Evolutionary conservation across 2,329 filamentous ascomycete genomes (phyloP).

Genomic region (Huntiella moniliformis): DNA sequence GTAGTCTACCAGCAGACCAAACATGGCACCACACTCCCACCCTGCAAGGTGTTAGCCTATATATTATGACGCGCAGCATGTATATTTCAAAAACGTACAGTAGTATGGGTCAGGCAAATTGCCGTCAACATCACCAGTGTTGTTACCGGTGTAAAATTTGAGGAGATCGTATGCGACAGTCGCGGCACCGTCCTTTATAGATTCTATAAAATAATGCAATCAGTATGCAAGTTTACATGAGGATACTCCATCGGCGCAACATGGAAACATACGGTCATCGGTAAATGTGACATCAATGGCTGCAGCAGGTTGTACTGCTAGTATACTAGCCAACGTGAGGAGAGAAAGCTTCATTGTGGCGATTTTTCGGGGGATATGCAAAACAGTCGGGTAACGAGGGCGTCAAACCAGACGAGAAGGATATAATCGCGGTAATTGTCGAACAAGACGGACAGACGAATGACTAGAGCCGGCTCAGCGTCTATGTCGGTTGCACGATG

Average conservation of each 20-base stretch:
- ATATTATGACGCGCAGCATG: slow-evolving; percentile 17
- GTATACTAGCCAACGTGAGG: slow-evolving; percentile 6
- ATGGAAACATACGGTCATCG: slow-evolving; percentile 16
- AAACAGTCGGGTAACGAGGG: background rate
- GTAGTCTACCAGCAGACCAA: slow-evolving; percentile 53
- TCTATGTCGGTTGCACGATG: too few species aligned
- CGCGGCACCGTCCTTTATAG: slow-evolving; percentile 29
- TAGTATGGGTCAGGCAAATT: slow-evolving; percentile 44
- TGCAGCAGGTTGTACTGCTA: slow-evolving; percentile 8
- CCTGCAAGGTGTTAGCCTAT: slow-evolving; percentile 12
- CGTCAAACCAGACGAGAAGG: background rate
- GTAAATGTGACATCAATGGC: slow-evolving; percentile 15
- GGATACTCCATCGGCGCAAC: too few species aligned
- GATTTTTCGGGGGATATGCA: background rate
- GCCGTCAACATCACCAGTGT: slow-evolving; percentile 37
- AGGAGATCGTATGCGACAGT: slow-evolving; percentile 29
- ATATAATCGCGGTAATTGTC: background rate
- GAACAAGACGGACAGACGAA: background rate
- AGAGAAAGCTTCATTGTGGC: slow-evolving; percentile 11
- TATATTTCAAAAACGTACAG: slow-evolving; percentile 28
- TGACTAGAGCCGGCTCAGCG: too few species aligned
- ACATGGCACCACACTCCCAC: slow-evolving; percentile 60
- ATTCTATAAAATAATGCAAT: slow-evolving; percentile 19
- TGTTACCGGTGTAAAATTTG: slow-evolving; percentile 36
- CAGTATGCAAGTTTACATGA: too few species aligned